Evolutionary conservation across 139 green algal species (phyloP).

Genomic region (Auxenochlorella protothecoides): DNA sequence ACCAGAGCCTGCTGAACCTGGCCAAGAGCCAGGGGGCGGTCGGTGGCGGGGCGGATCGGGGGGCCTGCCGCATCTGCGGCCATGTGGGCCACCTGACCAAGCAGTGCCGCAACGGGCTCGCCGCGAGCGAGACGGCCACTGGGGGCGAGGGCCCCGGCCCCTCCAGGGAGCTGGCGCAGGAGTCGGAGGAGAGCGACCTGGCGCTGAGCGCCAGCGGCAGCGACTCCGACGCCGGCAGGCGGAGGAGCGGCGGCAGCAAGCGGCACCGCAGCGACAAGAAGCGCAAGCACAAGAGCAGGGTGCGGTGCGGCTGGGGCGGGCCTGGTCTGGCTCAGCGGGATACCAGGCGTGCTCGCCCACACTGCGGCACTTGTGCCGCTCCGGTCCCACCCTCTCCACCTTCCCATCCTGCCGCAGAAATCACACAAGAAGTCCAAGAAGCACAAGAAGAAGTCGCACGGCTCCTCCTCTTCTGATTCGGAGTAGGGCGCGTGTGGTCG

Average conservation of each 20-base stretch:
- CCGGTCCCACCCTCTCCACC: too few relatives aligned
- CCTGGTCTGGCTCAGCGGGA: background rate
- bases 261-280: slow-evolving; percentile 28
- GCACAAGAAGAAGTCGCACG: slow-evolving; percentile 15
- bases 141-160: background rate
- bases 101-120: slow-evolving; percentile 70
- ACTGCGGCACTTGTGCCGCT: too few relatives aligned
- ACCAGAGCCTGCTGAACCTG: slow-evolving; percentile 50
- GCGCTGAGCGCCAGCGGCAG: background rate
- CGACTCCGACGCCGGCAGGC: background rate
- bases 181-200: background rate
- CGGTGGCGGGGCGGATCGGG: slow-evolving; percentile 35
- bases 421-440: slow-evolving; percentile 10
- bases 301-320: slow-evolving; percentile 2
- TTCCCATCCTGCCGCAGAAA: background rate
- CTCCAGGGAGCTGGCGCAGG: background rate
- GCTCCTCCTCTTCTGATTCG: slow-evolving; percentile 7
- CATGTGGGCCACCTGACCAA: slow-evolving; percentile 78
- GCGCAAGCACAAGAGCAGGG: slow-evolving; percentile 7
- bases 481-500: slow-evolving; percentile 1
- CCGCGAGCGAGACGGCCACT: slow-evolving; percentile 1
- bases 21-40: slow-evolving; percentile 52
- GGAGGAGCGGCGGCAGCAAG: slow-evolving; percentile 8
- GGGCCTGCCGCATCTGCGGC: slow-evolving; percentile 73
- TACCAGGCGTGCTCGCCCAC: background rate